phyloP scores from a whole-genome alignment of 768 basidiomycete genomes.

The Leccinum imitatum region DNA sequence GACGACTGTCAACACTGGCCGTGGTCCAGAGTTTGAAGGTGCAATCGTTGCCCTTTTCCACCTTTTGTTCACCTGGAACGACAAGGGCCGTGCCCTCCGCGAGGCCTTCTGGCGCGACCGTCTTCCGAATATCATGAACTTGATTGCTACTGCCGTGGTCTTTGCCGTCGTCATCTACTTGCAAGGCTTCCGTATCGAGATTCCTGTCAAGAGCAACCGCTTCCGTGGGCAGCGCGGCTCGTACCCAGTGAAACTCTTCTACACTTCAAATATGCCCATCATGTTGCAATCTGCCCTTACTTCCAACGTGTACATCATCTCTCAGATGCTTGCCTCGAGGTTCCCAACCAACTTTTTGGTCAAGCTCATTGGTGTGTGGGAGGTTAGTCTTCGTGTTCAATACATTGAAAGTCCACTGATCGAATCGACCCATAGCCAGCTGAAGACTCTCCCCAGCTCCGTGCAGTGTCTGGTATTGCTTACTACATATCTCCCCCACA shows the following conservation, averaged over 20 bases:
- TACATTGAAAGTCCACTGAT: neutral
- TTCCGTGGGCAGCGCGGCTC: slow-evolving; percentile 95
- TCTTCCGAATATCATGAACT: slow-evolving; percentile 97
- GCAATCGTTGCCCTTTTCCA: slow-evolving; percentile 97
- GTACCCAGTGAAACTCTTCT: slow-evolving; percentile 98
- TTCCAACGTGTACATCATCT: slow-evolving; percentile 92
- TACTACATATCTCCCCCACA: slow-evolving; percentile 99
- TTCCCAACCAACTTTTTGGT: slow-evolving; percentile 94
- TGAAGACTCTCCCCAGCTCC: slow-evolving; percentile 91
- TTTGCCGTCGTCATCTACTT: slow-evolving; percentile 97
- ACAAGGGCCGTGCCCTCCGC: slow-evolving; percentile 93
- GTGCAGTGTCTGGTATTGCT: slow-evolving; percentile 85
- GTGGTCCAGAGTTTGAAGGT: slow-evolving; percentile 97
- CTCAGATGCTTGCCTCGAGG: slow-evolving; percentile 89
- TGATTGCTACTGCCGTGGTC: slow-evolving; percentile 87
- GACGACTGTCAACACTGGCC: slow-evolving; percentile 96
- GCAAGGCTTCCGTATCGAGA: slow-evolving; percentile 98
- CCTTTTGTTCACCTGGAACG: slow-evolving; percentile 96
- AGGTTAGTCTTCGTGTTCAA: slow-evolving; percentile 53
- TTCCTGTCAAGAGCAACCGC: slow-evolving; percentile 94
- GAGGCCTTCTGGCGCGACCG: slow-evolving; percentile 99
- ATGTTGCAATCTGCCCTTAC: slow-evolving; percentile 96
- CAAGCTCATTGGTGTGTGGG: slow-evolving; percentile 93
- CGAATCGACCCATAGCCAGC: slow-evolving; percentile 59
- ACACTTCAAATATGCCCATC: slow-evolving; percentile 99